phyloP scores from a whole-genome alignment of 2,329 filamentous ascomycete genomes.

The Arthrobotrys musiformis region DNA sequence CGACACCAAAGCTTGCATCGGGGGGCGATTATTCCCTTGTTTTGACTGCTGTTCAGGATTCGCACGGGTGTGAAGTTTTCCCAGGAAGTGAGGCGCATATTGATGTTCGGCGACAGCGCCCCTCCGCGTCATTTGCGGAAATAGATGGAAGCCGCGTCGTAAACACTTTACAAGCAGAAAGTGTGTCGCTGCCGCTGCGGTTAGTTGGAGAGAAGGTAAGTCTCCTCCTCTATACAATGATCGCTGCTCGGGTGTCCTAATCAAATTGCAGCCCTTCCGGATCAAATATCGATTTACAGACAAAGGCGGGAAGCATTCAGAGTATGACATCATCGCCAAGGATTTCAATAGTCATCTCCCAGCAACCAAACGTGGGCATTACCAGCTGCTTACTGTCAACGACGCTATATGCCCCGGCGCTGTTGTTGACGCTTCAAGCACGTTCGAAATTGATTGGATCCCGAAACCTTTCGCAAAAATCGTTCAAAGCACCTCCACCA shows the following conservation, averaged over 20 bases:
- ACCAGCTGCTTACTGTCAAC: slow-evolving; percentile 79
- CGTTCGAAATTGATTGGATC: slow-evolving; percentile 86
- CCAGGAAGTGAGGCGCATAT: slow-evolving; percentile 87
- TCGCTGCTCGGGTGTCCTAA: not conserved
- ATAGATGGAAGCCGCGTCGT: slow-evolving; percentile 82
- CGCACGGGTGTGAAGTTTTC: slow-evolving; percentile 84
- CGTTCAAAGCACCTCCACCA: slow-evolving; percentile 73
- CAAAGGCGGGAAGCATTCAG: slow-evolving; percentile 64
- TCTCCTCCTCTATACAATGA: not conserved
- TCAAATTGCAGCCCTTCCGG: slow-evolving; percentile 73
- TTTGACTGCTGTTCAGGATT: slow-evolving; percentile 86
- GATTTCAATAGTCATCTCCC: slow-evolving; percentile 76
- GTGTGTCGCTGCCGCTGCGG: slow-evolving; percentile 80
- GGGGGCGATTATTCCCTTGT: slow-evolving; percentile 92
- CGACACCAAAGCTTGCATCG: slow-evolving; percentile 77
- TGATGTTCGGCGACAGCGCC: slow-evolving; percentile 85
- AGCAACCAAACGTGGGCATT: slow-evolving; percentile 76
- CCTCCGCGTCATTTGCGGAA: slow-evolving; percentile 84
- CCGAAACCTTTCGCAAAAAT: slow-evolving; percentile 78
- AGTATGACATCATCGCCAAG: slow-evolving; percentile 65
- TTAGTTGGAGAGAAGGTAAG: slow-evolving; percentile 77
- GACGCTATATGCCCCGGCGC: slow-evolving; percentile 85
- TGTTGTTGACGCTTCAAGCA: slow-evolving; percentile 77
- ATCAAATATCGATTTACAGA: slow-evolving; percentile 79
- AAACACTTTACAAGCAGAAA: slow-evolving; percentile 79